Evolutionary conservation across 2,329 filamentous ascomycete species (phyloP).

Genomic region (Claviceps sp.): DNA sequence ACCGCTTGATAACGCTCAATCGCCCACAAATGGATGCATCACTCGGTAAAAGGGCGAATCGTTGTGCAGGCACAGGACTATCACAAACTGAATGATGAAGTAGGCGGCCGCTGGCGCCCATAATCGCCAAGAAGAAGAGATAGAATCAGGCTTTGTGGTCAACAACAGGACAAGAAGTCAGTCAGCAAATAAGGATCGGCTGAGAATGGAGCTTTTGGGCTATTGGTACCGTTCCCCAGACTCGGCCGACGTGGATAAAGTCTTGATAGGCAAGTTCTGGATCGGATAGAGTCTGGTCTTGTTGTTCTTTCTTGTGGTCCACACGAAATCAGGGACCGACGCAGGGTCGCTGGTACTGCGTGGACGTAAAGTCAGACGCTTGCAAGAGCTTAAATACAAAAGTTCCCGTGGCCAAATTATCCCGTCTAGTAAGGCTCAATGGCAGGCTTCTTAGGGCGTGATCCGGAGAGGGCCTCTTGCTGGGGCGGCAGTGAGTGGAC

Average conservation of each 20-base stretch:
- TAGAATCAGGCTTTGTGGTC: slow-evolving; percentile 11
- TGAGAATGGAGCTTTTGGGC: slow-evolving; percentile 1
- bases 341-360: slow-evolving; percentile 3
- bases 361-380: slow-evolving; percentile 21
- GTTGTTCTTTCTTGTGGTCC: background rate
- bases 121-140: slow-evolving; percentile 19
- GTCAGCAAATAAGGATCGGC: slow-evolving; percentile 2
- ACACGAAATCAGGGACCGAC: background rate
- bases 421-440: slow-evolving; percentile 23
- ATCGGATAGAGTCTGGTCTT: slow-evolving; percentile 4
- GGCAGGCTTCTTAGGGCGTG: slow-evolving; percentile 13
- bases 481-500: slow-evolving; percentile 4
- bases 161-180: slow-evolving; percentile 8
- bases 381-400: slow-evolving; percentile 23
- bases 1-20: slow-evolving; percentile 23
- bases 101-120: slow-evolving; percentile 23
- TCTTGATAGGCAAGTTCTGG: slow-evolving; percentile 9
- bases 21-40: slow-evolving; percentile 22
- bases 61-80: slow-evolving; percentile 17
- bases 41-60: slow-evolving; percentile 22
- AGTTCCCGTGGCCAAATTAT: slow-evolving; percentile 26
- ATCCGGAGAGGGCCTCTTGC: slow-evolving; percentile 11
- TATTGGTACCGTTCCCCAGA: slow-evolving; percentile 11
- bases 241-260: slow-evolving; percentile 10
- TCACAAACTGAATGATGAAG: slow-evolving; percentile 18